Percentiles rank a stretch among this genome's conserved stretches.
Conservation (phyloP, 139 green algal species). For the Pycnococcus provasolii region DNA sequence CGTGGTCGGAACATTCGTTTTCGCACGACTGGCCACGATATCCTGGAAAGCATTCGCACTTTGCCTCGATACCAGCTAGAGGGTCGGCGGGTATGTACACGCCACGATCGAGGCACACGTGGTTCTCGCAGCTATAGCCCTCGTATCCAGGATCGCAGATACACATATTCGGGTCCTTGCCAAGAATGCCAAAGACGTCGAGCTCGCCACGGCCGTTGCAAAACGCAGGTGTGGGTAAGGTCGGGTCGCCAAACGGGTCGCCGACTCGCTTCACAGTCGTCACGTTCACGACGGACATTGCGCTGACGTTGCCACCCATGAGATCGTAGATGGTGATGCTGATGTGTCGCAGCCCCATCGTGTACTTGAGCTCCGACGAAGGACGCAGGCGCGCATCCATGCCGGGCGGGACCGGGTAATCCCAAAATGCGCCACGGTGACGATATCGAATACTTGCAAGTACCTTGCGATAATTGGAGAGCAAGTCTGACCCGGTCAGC, state of each 20-base stretch:
- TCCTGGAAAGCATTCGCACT: not conserved
- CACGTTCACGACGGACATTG: not conserved
- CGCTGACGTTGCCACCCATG: not conserved
- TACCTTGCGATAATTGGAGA: not conserved
- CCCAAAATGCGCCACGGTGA: not conserved
- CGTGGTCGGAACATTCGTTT: not conserved
- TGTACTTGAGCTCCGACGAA: not conserved
- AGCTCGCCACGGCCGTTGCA: not conserved
- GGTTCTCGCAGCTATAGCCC: constrained; percentile 11
- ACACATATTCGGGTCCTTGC: not conserved
- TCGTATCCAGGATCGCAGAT: constrained; percentile 7
- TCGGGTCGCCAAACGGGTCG: not conserved
- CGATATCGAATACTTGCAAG: not conserved
- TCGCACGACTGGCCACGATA: not conserved
- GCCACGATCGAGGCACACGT: not conserved
- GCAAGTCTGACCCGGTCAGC: not conserved
- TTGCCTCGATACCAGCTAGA: too few species aligned
- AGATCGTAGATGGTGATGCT: not conserved
- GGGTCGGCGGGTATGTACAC: too few species aligned
- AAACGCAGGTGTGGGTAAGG: not conserved
- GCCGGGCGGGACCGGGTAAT: not conserved
- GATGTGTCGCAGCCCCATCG: not conserved
- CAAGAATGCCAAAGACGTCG: not conserved
- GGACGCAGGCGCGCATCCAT: not conserved
- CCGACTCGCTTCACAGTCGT: not conserved